Base-by-base conservation (phyloP, 495 filamentous ascomycete species). In the Pyronema domesticum region DNA sequence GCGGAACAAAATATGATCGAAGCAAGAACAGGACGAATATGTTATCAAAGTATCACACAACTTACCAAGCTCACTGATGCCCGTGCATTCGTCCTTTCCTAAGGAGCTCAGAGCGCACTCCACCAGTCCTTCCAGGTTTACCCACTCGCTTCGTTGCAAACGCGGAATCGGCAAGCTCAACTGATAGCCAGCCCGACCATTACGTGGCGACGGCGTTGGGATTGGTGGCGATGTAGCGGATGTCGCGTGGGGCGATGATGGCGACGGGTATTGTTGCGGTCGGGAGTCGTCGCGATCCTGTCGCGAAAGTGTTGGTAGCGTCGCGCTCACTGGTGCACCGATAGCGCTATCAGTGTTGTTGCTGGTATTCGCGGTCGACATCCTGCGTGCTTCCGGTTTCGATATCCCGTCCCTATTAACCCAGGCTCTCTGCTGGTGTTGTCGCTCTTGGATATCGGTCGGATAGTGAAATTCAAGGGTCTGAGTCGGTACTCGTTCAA, bases 31-130 rank as follows among this genome's bases (percentile, higher is more conserved):
- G 37, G 15, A 52, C 18, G 52, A 52, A 37, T 46, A 39, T 30
- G 48, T 43, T 61, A 13, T 53, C 33, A 57, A 57, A 55, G 42
- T 14, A 40, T 34, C 13, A 55, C 37, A 46, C 51, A 44, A 51
- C 50, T 40, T 42, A 64, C 61, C 61, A 60, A 64, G 61, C 57
- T 64, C 61, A 57, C 60, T 63, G 60, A 64, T 64, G 30, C 57
- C 54, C 19, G 58, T 53, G 54, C 61, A 64, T 46, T 44, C 51
- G 17, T 57, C 60, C 47, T 64, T 64, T 19, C 51, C 50, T 23
- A 64, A 34, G 37, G 54, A 63, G 23, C 42, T 53, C 23, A 54
- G 49, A 36, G 61, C 61, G 13, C 60, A 64, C 19, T 39, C 47
- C 14, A 57, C 47, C 36, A 64, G 49, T 37, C 60, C 61, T 46